Evolutionary conservation across 495 filamentous ascomycete species (phyloP), one percentile per base, ranked within the genome.

Genomic region (Lasiosphaeria ovina): DNA sequence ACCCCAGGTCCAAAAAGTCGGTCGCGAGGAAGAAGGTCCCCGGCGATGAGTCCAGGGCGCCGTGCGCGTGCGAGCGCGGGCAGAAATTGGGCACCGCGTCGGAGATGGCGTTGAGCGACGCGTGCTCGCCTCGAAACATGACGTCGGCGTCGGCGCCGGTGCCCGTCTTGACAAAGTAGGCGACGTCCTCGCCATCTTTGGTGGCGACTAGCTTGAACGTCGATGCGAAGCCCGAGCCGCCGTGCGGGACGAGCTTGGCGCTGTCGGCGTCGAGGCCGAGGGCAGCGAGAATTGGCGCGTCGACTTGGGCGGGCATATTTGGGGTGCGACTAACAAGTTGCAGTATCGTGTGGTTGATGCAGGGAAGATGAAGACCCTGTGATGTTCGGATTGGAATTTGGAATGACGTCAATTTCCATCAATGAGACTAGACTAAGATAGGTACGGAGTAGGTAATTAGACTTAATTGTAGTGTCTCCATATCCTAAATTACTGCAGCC

Each of bases 101-200:
- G 67, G 90, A 84, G 70, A 96, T 87, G 35, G 91, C 89, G 68
- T 92, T 91, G 55, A 96, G 84, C 16, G 90, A 94, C 52, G 83
- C 81, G 72, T 89, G 88, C 77, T 97, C 93, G 36, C 92, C 90
- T 77, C 76, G 77, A 69, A 96, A 95, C 91, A 96, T 96, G 42
- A 86, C 70, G 58, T 83, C 81, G 31, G 90, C 85, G 14, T 85
- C 79, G 40, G 75, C 62, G 3, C 87, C 87, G 10, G 76, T 75
- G 3, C 85, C 89, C 0, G 84, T 93, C 73, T 97, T 96, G 69
- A 96, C 79, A 69, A 97, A 97, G 75, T 85, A 93, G 11, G 76
- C 75, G 35, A 84, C 81, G 40, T 85, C 77, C 64, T 79, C 74
- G 48, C 85, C 83, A 40, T 81, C 62, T 38, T 68, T 71, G 33